Evolutionary conservation across 164 flowering plant species (phyloP).

Genomic region (Aristolochia californica): DNA sequence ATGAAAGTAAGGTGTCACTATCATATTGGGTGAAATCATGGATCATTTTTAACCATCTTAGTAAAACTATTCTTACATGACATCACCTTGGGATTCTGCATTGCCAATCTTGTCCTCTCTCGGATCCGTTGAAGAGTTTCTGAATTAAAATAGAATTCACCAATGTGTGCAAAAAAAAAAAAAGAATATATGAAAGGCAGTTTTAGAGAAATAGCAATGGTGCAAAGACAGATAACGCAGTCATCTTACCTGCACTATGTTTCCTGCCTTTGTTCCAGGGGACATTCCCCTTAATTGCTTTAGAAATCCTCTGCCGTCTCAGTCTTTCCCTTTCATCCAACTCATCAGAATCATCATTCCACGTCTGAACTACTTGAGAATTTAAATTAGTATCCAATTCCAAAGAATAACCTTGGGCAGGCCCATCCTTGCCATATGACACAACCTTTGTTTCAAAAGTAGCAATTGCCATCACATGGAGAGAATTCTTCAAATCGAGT

Average conservation of each 20-base stretch:
- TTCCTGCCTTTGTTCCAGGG: constrained; percentile 99
- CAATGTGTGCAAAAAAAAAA: neutral
- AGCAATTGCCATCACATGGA: constrained; percentile 48
- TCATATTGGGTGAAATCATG: too few species aligned
- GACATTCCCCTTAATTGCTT: constrained; percentile 31
- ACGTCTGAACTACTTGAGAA: constrained; percentile 9
- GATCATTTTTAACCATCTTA: too few species aligned
- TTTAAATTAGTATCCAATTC: constrained; percentile 14
- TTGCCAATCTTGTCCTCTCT: constrained; percentile 26
- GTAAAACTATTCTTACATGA: constrained; percentile 28
- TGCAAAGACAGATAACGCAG: neutral
- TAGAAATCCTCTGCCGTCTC: constrained; percentile 76
- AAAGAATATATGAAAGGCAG: neutral
- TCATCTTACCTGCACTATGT: constrained; percentile 59
- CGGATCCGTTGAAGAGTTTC: constrained; percentile 63
- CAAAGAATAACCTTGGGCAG: constrained; percentile 7
- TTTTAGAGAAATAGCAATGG: neutral
- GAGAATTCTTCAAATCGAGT: constrained; percentile 10
- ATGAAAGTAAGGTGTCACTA: too few species aligned
- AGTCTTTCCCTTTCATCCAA: constrained; percentile 54
- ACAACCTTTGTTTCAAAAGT: constrained; percentile 39
- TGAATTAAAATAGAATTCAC: constrained; percentile 23
- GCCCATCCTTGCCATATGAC: constrained; percentile 18
- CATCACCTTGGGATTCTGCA: constrained; percentile 35
- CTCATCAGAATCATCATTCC: constrained; percentile 25